Evolutionary conservation across 306 rosid species (phyloP), one percentile per base, ranked within the genome.

Genomic region (Vicia sativa): DNA sequence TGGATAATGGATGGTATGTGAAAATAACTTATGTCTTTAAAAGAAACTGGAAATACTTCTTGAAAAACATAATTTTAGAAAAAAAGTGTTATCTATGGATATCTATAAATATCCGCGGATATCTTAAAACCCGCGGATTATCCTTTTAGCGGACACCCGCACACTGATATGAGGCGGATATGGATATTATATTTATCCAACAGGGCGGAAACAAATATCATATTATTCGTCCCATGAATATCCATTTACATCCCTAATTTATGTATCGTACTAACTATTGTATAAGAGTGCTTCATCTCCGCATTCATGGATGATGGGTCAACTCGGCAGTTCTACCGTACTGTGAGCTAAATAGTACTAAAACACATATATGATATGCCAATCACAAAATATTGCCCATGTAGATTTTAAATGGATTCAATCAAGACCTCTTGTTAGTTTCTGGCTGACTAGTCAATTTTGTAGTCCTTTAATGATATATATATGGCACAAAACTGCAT

Each of bases 361-460:
- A 19, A 35, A 29, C 31, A 44, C 19, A 21, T 58, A 39, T 64
- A 46, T 7, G 19, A 34, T 65, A 60, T 1, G n/a, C 45, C 18
- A 19, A 23, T 41, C 52, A 13, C 59, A 60, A 49, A 68, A 43
- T n/a, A 16, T 26, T 43, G 6, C 45, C 59, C 3, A 18, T 62
- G 13, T 62, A 23, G 11, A 62, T 62, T 25, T 68, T 26, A 70
- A 70, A 53, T 54, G 23, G 61, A 13, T 46, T 42, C 57, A 55
- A 26, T 63, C 70, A 56, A 63, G 21, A 35, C 4, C 39, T 25
- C 46, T 16, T 70, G 45, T 63, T 54, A 14, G 38, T 70, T 44
- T n/a, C 18, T 54, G 12, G 16, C 15, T 62, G 44, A 37, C 10
- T 41, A 7, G 14, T 4, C 29, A 5, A 21, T 9, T 9, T 29